phyloP scores from a whole-genome alignment of 208 protist species.

The Acanthamoeba royreba region DNA sequence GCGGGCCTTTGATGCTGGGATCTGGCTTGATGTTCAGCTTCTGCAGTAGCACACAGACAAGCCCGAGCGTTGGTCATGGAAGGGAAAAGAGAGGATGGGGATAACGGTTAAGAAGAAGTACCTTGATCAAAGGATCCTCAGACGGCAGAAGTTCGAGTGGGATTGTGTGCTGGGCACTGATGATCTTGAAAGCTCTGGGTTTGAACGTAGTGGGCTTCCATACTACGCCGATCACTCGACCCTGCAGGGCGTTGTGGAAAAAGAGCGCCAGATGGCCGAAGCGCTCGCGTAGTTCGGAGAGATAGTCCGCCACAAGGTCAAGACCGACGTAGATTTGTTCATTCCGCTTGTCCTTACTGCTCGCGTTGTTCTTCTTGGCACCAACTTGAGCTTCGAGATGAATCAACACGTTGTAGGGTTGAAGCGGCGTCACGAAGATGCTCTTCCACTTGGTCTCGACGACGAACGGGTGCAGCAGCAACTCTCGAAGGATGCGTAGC shows the following conservation, averaged over 20 bases:
- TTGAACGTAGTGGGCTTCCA: not conserved
- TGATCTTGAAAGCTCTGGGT: not conserved
- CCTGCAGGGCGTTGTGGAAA: constrained; percentile 1
- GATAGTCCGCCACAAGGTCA: not conserved
- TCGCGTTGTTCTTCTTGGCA: not conserved
- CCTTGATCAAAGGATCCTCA: not conserved
- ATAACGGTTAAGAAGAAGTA: not conserved
- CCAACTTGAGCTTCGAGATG: not conserved
- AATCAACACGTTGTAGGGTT: not conserved
- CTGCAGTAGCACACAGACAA: not conserved
- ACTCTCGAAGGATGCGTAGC: not conserved
- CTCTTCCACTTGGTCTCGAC: not conserved
- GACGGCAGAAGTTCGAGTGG: not conserved
- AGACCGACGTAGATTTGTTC: not conserved
- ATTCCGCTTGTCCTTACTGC: not conserved
- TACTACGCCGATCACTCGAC: not conserved
- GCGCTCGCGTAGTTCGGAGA: not conserved
- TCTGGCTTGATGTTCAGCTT: not conserved
- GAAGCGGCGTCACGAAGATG: not conserved
- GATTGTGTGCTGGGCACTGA: not conserved
- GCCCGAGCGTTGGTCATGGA: not conserved
- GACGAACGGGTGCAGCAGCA: not conserved
- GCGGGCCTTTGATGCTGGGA: not conserved
- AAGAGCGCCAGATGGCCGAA: constrained; percentile 1
- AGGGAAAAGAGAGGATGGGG: not conserved